These are phyloP conservation scores for Pseudotsuga menziesii DNA, from an alignment of 75 land plant genomes.

Conservation along the genomic window DNA sequence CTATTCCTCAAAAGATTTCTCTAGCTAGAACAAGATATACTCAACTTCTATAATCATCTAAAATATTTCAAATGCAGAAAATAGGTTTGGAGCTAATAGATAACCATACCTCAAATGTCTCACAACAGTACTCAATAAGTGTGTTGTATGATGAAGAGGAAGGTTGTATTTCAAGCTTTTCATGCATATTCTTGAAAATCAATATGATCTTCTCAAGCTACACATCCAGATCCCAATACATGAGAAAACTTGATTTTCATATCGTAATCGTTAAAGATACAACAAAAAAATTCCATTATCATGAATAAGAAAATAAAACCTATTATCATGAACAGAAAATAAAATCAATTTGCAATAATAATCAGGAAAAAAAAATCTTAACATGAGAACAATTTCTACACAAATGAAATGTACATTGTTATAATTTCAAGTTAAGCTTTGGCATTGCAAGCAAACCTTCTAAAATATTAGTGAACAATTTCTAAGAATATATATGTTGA, in stretches of 20 bases:
- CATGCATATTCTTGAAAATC: slow-evolving; percentile 31
- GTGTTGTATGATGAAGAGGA: slow-evolving; percentile 33
- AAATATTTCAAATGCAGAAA: background rate
- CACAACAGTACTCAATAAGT: slow-evolving; percentile 36
- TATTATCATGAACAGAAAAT: background rate
- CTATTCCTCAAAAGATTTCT: background rate
- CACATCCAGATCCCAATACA: background rate
- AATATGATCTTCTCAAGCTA: slow-evolving; percentile 42
- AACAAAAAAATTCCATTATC: no score
- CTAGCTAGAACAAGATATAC: background rate
- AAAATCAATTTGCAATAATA: background rate
- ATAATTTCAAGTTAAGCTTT: background rate
- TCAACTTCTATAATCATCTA: background rate
- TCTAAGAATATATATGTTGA: background rate
- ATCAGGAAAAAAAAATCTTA: background rate
- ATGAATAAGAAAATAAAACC: background rate
- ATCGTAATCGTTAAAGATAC: background rate
- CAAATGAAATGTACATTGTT: background rate
- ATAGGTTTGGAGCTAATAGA: background rate
- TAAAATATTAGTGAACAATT: background rate
- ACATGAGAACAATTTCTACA: background rate
- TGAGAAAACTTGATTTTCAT: background rate
- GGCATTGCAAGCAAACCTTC: background rate
- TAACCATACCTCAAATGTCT: slow-evolving; percentile 34
- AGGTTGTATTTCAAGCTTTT: slow-evolving; percentile 25